Base-by-base conservation (phyloP, 768 basidiomycete species). In the Suillus clintonianus region DNA sequence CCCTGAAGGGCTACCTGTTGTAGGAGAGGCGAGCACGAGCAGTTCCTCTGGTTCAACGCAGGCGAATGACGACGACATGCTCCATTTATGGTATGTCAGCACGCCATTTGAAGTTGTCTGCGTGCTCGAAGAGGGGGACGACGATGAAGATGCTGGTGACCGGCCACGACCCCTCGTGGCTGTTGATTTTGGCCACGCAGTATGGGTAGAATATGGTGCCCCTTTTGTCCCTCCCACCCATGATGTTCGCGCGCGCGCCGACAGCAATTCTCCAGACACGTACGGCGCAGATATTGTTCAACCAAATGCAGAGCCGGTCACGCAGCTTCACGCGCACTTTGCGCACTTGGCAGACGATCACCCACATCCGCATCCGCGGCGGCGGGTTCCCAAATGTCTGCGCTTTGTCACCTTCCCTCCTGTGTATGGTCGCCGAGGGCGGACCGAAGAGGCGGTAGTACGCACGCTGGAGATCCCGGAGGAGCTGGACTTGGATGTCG, bases 161-260 rank as follows among this genome's bases (percentile, higher is more conserved):
- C 80, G 86, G 5, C 86, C 87, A 22, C 80, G 89, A 3, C 89
- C 89, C 27, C 80, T 91, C 15, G 86, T 91, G n/a, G 90, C 90
- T 0, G 89, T 95, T 8, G 87, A 95, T 71, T 96, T 95, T 77
- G 91, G 92, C 47, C 92, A 94, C 69, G 90, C 94, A 19, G 89
- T 92, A 41, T 91, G 92, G 85, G 86, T 95, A 54, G 89, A 91
- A 69, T 86, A 87, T 68, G 65, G 70, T 67, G 66, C 79, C 17
- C 24, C 55, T 41, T 24, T 27, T 27, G 17, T 24, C 11, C 24
- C 55, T 27, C 55, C 55, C 11, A 2, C 5, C 55, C 55, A 41
- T 19, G 24, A 57, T 39, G 37, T 41, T 17, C 55, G 36, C 24
- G 37, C 55, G 10, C 15, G 17, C 17, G 1, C 37, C 24, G 15